Base-by-base conservation (phyloP, 140 eudicot genomes). In the Flaveria floridana region DNA sequence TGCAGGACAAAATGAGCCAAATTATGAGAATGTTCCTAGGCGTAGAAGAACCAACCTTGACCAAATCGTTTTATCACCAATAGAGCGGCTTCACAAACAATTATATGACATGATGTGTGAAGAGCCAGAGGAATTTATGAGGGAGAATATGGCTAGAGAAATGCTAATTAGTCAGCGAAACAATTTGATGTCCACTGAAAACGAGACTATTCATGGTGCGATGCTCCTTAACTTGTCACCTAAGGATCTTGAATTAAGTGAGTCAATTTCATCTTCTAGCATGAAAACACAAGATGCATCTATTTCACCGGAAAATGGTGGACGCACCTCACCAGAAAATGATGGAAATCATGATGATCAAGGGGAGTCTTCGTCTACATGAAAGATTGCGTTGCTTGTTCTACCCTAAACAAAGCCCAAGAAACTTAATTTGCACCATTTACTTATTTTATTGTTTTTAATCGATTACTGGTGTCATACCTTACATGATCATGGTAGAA, bases 201-300 rank as follows among this genome's bases (percentile, higher is more conserved):
- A 51, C 0, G 84, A 71, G 81, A 80, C 81, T 10, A 52, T 41
- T 75, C 76, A 58, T 42, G 85, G 85, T 65, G 78, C 78, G 6
- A 20, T 70, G 65, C 77, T 76, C 47, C 34, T 81, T 14, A 23
- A 42, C 21, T 20, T 68, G 2, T 46, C 53, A 7, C 44, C 41
- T 48, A 25, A 10, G 1, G 51, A 20, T 20, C 26, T 12, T 34
- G 52, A 56, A 13, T 62, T 11, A 9, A 34, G 11, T n/a, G 46
- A 53, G 10, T 34, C 39, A 0, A 16, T 70, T 56, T 61, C 66
- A 11, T 30, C 53, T 13, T 19, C 41, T 14, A 30, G 10, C 3
- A 15, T 21, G 34, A 41, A 71, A 78, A 57, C 65, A 13, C 6
- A 14, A 13, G 44, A 8, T 28, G 53, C 65, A 6, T 78, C 30